phyloP scores from a whole-genome alignment of 305 asterid genomes.

The Fraxinus angustifolia region DNA sequence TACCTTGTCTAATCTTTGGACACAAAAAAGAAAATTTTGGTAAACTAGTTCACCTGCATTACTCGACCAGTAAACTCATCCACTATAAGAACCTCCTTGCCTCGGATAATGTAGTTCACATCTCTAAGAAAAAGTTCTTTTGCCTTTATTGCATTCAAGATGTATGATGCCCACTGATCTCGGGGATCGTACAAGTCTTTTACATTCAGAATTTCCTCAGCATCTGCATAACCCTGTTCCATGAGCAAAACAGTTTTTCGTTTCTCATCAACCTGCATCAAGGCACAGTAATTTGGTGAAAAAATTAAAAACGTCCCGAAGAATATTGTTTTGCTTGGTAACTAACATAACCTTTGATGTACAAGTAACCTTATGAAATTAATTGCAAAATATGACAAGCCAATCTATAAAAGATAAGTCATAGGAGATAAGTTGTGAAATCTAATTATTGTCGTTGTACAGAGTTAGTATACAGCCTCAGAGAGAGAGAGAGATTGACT shows the following conservation, averaged over 20 bases:
- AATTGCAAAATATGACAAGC: neutral
- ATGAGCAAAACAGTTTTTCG: conserved; percentile 79
- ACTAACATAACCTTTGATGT: neutral
- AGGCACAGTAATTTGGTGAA: conserved; percentile 23
- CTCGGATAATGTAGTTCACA: conserved; percentile 91
- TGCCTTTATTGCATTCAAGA: conserved; percentile 89
- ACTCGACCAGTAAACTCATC: conserved; percentile 99
- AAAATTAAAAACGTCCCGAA: neutral
- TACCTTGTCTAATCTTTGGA: conserved; percentile 15
- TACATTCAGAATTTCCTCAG: conserved; percentile 91
- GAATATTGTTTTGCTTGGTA: neutral
- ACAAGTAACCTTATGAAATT: neutral
- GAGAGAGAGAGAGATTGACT: neutral
- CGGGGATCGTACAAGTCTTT: conserved; percentile 96
- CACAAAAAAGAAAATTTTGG: conserved; percentile 15
- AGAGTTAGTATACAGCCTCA: neutral
- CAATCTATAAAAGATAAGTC: neutral
- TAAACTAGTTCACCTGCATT: conserved; percentile 72
- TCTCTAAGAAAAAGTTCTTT: conserved; percentile 93
- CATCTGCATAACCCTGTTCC: conserved; percentile 97
- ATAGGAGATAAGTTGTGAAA: neutral
- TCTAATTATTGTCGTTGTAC: neutral
- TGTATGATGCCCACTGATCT: conserved; percentile 97
- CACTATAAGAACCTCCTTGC: conserved; percentile 90
- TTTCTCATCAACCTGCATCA: conserved; percentile 91